Evolutionary conservation across 2,329 filamentous ascomycete genomes (phyloP).

Genomic region (Aspergillaceae sp.): DNA sequence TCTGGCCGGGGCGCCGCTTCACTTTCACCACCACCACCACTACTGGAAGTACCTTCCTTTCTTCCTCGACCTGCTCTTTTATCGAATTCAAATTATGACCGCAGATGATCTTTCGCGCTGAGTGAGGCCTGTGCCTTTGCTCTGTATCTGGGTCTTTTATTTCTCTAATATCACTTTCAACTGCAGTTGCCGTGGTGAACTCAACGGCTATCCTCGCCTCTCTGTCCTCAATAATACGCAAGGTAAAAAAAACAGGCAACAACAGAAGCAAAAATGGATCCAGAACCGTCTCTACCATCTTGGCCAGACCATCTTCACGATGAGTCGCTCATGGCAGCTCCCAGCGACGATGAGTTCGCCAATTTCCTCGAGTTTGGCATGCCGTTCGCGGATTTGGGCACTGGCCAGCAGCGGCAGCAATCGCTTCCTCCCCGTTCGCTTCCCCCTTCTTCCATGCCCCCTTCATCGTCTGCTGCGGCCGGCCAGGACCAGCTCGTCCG

Average conservation of each 20-base stretch:
- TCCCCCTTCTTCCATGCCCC: conserved; percentile 22
- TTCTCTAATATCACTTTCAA: too few species aligned
- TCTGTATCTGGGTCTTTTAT: neutral
- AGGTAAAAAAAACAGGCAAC: too few species aligned
- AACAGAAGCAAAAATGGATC: conserved; percentile 24
- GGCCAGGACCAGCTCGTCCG: conserved; percentile 16
- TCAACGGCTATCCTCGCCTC: too few species aligned
- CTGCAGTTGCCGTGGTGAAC: too few species aligned
- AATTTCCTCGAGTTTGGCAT: conserved; percentile 43
- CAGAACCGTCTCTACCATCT: conserved; percentile 26
- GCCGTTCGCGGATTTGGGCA: conserved; percentile 37
- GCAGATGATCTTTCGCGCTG: neutral
- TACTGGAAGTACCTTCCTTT: too few species aligned
- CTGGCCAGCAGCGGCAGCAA: conserved; percentile 22
- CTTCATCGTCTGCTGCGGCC: conserved; percentile 17
- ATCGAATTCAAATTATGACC: neutral
- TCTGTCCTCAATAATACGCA: too few species aligned
- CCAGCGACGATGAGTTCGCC: conserved; percentile 40
- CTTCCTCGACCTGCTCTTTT: too few species aligned
- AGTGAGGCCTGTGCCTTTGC: neutral
- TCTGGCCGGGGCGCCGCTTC: too few species aligned
- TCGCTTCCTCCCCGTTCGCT: conserved; percentile 23
- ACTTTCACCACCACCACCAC: too few species aligned
- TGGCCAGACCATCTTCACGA: conserved; percentile 35
- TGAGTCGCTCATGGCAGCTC: conserved; percentile 30